phyloP scores from a whole-genome alignment of 2,329 filamentous ascomycete species.

The Colletotrichum gloeosporioides region DNA sequence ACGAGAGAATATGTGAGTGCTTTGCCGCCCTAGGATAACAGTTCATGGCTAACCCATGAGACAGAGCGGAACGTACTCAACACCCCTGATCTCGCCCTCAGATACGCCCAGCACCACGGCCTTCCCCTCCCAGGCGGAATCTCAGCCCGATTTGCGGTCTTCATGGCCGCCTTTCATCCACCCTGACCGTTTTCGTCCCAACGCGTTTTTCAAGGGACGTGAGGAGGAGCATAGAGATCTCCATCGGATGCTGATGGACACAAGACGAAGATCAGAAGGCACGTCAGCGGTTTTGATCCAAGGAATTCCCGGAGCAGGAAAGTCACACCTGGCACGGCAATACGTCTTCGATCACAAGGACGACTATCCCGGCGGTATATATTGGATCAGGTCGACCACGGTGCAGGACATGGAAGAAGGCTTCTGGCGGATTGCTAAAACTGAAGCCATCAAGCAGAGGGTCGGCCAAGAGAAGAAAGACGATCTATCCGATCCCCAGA shows the following conservation, averaged over 20 bases:
- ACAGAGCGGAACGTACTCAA: not conserved
- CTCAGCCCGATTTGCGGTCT: not conserved
- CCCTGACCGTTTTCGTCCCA: constrained; percentile 65
- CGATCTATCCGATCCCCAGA: constrained; percentile 42
- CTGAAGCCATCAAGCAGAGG: constrained; percentile 53
- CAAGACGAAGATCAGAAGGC: constrained; percentile 58
- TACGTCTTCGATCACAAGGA: constrained; percentile 67
- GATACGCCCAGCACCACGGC: not conserved
- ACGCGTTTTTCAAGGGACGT: constrained; percentile 68
- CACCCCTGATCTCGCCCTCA: not conserved
- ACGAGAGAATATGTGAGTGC: constrained; percentile 25
- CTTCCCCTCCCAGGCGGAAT: not conserved
- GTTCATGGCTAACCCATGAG: not conserved
- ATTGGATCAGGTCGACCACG: constrained; percentile 72
- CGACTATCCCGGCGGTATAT: constrained; percentile 69
- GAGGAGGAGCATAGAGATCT: constrained; percentile 61
- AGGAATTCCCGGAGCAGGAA: constrained; percentile 70
- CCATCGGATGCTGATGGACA: constrained; percentile 64
- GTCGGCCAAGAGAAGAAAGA: constrained; percentile 38
- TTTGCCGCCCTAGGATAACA: not conserved
- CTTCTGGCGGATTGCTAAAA: constrained; percentile 70
- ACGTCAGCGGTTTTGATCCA: constrained; percentile 69
- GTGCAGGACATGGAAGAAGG: constrained; percentile 63
- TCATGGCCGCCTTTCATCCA: constrained; percentile 41
- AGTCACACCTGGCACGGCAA: constrained; percentile 71